phyloP scores from a whole-genome alignment of 2,329 filamentous ascomycete genomes.

The Laburnicola sp. region DNA sequence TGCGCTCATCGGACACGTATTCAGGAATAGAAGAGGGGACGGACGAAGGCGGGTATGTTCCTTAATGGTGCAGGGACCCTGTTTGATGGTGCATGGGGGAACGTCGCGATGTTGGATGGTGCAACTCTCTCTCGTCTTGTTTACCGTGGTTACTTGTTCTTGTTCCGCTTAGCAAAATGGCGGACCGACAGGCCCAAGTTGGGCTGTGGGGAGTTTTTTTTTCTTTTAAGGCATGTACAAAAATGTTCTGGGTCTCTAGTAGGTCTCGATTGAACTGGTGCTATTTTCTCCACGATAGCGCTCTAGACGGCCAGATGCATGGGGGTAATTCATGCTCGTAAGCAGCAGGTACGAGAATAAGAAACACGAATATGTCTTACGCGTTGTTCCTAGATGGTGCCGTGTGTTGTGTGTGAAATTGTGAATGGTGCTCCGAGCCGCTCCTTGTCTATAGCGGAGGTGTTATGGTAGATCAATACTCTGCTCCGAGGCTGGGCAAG shows the following conservation, averaged over 20 bases:
- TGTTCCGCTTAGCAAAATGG: not conserved
- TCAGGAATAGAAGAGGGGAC: slow-evolving; percentile 18
- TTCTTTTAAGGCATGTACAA: slow-evolving; percentile 23
- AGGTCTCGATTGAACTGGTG: slow-evolving; percentile 6
- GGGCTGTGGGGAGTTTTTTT: too few relatives aligned
- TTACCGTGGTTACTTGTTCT: slow-evolving; percentile 7
- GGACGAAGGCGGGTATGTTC: not conserved
- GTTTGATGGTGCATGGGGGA: too few relatives aligned
- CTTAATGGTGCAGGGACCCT: slow-evolving; percentile 2
- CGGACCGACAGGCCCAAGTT: not conserved
- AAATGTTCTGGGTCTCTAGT: slow-evolving; percentile 16
- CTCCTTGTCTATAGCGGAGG: slow-evolving; percentile 11
- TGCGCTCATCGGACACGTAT: slow-evolving; percentile 16
- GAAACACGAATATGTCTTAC: slow-evolving; percentile 26
- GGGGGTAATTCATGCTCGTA: not conserved
- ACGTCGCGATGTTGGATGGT: slow-evolving; percentile 7
- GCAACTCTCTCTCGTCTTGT: slow-evolving; percentile 4
- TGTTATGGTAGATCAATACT: slow-evolving; percentile 4
- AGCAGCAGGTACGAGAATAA: slow-evolving; percentile 2
- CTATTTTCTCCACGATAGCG: slow-evolving; percentile 13
- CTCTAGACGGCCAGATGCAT: slow-evolving; percentile 15
- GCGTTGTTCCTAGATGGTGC: not conserved
- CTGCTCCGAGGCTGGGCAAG: not conserved
- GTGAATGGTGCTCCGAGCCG: slow-evolving; percentile 1
- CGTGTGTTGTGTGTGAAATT: too few relatives aligned